These are phyloP conservation scores for Metarhizium humberi DNA, from an alignment of 2,329 filamentous ascomycete genomes.

Conservation along the genomic window DNA sequence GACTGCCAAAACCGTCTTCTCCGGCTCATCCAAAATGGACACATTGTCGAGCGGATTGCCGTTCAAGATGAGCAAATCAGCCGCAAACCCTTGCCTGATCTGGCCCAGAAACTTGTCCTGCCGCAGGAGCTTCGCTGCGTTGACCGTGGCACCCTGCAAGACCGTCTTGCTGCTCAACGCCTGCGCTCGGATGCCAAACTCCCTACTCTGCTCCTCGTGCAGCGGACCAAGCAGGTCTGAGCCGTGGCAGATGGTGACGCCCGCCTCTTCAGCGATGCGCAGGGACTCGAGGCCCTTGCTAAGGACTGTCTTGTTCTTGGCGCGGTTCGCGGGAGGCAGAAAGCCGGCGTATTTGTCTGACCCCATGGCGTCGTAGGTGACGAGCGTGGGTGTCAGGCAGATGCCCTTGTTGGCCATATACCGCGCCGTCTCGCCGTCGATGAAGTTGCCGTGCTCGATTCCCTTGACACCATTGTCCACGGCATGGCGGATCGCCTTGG, in stretches of 20 bases:
- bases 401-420: constrained; percentile 39
- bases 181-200: constrained; percentile 20
- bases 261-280: constrained; percentile 38
- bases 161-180: constrained; percentile 15
- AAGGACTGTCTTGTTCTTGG: constrained; percentile 43
- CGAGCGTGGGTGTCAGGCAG: constrained; percentile 44
- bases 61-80: constrained; percentile 43
- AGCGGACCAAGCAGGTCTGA: constrained; percentile 27
- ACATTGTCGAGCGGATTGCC: constrained; percentile 47
- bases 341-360: constrained; percentile 32
- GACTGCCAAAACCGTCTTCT: constrained; percentile 38
- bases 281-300: constrained; percentile 34
- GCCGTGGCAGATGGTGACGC: constrained; percentile 47
- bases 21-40: constrained; percentile 35
- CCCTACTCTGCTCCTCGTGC: constrained; percentile 20
- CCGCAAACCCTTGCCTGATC: constrained; percentile 37
- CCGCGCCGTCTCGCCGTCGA: constrained; percentile 32
- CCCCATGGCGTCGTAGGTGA: constrained; percentile 41
- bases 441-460: constrained; percentile 39
- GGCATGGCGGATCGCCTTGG: constrained; percentile 42
- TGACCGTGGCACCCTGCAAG: constrained; percentile 28
- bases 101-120: constrained; percentile 38
- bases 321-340: constrained; percentile 30
- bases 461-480: constrained; percentile 44
- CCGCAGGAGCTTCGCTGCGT: constrained; percentile 38